Evolutionary conservation across 1,284 basidiomycete genomes (phyloP), one percentile per base, ranked within the genome.

Genomic region (Cutaneotrichosporon mucoides): DNA sequence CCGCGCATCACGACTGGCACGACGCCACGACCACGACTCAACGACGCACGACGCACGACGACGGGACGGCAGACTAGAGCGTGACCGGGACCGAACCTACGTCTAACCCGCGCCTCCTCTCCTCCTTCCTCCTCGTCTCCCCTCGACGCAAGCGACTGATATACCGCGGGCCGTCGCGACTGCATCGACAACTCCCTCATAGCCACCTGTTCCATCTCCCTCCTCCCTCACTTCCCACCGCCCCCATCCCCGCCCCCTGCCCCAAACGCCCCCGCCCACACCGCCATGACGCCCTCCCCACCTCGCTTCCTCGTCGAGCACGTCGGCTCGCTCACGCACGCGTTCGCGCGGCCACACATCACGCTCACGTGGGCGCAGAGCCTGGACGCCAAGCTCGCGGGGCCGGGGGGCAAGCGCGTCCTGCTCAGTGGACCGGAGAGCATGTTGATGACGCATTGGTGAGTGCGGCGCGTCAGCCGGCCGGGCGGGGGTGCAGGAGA

Each of bases 331-430:
- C 50, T 51, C 16, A 57, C 50, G 10, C 55, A 53, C 61, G 8
- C 49, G 54, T 33, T n/a, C 44, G 40, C 46, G 24, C 56, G 68
- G 44, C 74, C 76, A 5, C 70, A 75, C 56, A 79, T 84, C 40
- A 98, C 94, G 0, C 79, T 99, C 8, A 96, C 95, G 1, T 99
- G 94, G 79, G 95, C 95, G 1, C 94, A 98, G 75, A 95, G 92
- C 1, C 80, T 94, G 50, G 94, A 99, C 79, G 90, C 86, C 37
- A 94, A 92, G 77, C 95, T 98, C 62, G 92, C 92, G 0, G 92
- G 90, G 0, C 76, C 78, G 5, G 81, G 81, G 12, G 87, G 90
- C 6, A 80, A 81, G 65, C 91, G 93, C 76, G 83, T 99, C 40
- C 83, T 85, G 15, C 81, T 99, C 54, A 94, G 90, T 67, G 88